Percentiles rank a stretch among this genome's conserved stretches.
phyloP scores from a whole-genome alignment of 495 filamentous ascomycete species.

The Astrothelium subdiscretum region DNA sequence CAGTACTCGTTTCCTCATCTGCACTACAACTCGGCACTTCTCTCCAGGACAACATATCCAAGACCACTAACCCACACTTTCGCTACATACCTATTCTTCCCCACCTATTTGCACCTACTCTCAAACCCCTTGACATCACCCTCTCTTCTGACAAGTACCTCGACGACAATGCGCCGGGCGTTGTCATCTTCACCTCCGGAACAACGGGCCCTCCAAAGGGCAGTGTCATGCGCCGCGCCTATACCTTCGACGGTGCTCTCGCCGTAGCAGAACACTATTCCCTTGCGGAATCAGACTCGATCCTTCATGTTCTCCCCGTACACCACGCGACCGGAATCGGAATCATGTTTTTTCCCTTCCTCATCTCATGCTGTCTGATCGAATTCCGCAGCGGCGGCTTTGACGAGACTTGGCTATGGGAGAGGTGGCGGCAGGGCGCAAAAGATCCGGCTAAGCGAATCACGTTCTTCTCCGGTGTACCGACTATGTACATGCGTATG shows the following conservation, averaged over 20 bases:
- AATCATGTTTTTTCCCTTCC: conserved; percentile 36
- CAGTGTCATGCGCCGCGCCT: conserved; percentile 27
- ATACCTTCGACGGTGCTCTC: conserved; percentile 22
- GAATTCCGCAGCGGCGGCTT: conserved; percentile 38
- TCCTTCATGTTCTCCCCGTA: conserved; percentile 36
- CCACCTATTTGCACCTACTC: conserved; percentile 9
- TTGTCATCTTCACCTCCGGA: conserved; percentile 33
- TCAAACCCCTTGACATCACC: conserved; percentile 16
- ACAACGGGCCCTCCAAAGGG: conserved; percentile 33
- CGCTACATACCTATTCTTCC: conserved; percentile 18
- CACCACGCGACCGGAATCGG: conserved; percentile 39
- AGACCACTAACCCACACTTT: conserved; percentile 12
- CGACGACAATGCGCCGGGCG: conserved; percentile 23
- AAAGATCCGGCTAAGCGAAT: conserved; percentile 4
- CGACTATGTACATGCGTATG: conserved; percentile 43
- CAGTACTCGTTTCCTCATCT: conserved; percentile 17
- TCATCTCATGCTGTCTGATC: conserved; percentile 32
- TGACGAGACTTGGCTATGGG: conserved; percentile 39
- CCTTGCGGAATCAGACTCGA: conserved; percentile 19
- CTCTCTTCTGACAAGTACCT: conserved; percentile 24
- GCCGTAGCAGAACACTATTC: conserved; percentile 27
- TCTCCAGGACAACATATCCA: conserved; percentile 12
- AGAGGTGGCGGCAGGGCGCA: conserved; percentile 33
- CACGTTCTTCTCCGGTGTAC: conserved; percentile 39
- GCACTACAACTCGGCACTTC: conserved; percentile 19